These are phyloP conservation scores for Leptomonas pyrrhocoris DNA, from an alignment of 208 protist species.

Conservation along the genomic window DNA sequence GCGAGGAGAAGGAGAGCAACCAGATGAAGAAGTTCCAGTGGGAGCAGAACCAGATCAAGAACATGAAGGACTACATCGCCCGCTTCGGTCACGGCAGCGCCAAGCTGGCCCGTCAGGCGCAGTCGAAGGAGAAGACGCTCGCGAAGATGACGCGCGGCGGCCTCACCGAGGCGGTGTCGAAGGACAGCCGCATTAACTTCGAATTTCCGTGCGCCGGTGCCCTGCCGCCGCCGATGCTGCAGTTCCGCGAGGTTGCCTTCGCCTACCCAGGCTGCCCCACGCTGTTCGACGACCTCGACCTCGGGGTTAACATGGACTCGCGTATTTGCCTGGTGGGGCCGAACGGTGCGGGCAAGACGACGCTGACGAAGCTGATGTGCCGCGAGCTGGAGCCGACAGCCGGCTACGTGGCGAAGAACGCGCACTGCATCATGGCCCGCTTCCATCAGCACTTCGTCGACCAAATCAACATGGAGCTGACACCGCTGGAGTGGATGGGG, in stretches of 20 bases:
- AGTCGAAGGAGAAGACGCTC: constrained; percentile 95
- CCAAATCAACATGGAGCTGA: constrained; percentile 92
- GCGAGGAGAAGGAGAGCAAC: constrained; percentile 93
- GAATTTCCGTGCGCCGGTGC: constrained; percentile 79
- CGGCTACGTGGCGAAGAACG: constrained; percentile 92
- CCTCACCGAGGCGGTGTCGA: constrained; percentile 91
- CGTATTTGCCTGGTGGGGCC: constrained; percentile 96
- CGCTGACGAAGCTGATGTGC: constrained; percentile 96
- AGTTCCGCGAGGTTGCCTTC: constrained; percentile 94
- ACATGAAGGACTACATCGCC: constrained; percentile 97
- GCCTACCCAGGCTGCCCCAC: constrained; percentile 86
- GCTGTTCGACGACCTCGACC: constrained; percentile 92
- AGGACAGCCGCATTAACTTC: constrained; percentile 86
- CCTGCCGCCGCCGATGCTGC: constrained; percentile 93
- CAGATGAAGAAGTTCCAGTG: constrained; percentile 96
- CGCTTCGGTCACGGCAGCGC: constrained; percentile 95
- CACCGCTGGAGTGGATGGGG: constrained; percentile 95
- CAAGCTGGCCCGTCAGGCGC: constrained; percentile 95
- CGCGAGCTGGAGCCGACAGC: constrained; percentile 90
- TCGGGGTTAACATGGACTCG: constrained; percentile 95
- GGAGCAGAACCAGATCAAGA: constrained; percentile 97
- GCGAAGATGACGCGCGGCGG: constrained; percentile 94
- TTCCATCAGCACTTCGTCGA: constrained; percentile 98
- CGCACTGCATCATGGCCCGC: constrained; percentile 92
- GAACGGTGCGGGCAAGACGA: constrained; percentile 98